Evolutionary conservation across 805 yeast species (phyloP).

Genomic region (Suhomyces pyralidae): DNA sequence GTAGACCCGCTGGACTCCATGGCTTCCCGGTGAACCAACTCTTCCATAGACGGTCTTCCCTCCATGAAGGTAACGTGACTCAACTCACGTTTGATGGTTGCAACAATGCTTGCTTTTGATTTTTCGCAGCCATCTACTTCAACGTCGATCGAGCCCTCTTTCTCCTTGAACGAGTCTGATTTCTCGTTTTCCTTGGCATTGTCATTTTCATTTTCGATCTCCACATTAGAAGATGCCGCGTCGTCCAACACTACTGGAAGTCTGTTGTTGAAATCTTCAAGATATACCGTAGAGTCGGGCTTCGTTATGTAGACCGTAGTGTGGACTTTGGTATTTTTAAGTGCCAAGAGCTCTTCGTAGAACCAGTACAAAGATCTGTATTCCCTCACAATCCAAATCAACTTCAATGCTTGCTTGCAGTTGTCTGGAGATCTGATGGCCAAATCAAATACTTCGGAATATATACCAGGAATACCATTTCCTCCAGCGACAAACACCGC

Average conservation of each 20-base stretch:
- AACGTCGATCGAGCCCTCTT: not conserved
- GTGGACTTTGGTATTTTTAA: constrained; percentile 24
- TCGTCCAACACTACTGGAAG: constrained; percentile 1
- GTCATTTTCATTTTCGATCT: not conserved
- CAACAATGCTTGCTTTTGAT: not conserved
- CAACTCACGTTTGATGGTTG: constrained; percentile 10
- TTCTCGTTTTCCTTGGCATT: not conserved
- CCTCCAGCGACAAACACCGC: constrained; percentile 70
- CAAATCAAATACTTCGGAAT: constrained; percentile 36
- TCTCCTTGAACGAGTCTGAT: not conserved
- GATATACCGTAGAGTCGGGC: constrained; percentile 16
- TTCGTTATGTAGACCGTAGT: constrained; percentile 27
- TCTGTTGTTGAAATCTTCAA: not conserved
- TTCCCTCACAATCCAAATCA: constrained; percentile 64
- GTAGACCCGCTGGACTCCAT: constrained; percentile 12
- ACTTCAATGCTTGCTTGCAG: constrained; percentile 27
- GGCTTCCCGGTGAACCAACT: constrained; percentile 6
- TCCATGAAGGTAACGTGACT: constrained; percentile 36
- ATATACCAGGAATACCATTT: constrained; percentile 64
- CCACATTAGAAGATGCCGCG: not conserved
- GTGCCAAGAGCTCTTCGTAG: constrained; percentile 35
- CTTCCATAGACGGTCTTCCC: constrained; percentile 21
- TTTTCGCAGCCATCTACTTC: not conserved
- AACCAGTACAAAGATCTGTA: constrained; percentile 50
- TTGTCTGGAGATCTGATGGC: constrained; percentile 18